phyloP scores from a whole-genome alignment of 2,329 filamentous ascomycete species.

The Colletotrichum phormii region DNA sequence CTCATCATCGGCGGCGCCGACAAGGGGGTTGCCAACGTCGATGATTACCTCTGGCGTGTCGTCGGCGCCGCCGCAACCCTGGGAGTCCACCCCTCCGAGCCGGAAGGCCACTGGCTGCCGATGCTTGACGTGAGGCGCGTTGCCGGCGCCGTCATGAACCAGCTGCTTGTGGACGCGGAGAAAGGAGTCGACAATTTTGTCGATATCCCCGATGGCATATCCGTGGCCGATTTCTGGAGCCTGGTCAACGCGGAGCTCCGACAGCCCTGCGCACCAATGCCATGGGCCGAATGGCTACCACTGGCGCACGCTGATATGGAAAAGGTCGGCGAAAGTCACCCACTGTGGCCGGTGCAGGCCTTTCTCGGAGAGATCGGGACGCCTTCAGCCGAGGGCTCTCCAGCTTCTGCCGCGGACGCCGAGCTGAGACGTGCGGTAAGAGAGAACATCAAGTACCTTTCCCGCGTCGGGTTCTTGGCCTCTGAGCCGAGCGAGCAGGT shows the following conservation, averaged over 20 bases:
- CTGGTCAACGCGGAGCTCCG: slow-evolving; percentile 36
- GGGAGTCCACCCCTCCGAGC: no score
- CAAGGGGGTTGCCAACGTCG: no score
- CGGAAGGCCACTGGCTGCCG: no score
- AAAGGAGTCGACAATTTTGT: slow-evolving; percentile 16
- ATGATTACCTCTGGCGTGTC: no score
- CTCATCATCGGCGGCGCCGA: no score
- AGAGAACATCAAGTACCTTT: slow-evolving; percentile 1
- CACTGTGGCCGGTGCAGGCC: slow-evolving; percentile 40
- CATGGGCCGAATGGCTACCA: slow-evolving; percentile 37
- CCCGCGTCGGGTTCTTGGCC: slow-evolving; percentile 1
- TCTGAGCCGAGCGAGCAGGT: background rate
- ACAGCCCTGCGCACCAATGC: slow-evolving; percentile 23
- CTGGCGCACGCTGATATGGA: slow-evolving; percentile 29
- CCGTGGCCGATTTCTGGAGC: slow-evolving; percentile 36
- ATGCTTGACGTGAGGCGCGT: no score
- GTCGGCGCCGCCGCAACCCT: no score
- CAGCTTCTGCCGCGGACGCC: background rate
- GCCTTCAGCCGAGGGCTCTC: background rate
- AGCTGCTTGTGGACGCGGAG: slow-evolving; percentile 7
- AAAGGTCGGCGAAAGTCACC: slow-evolving; percentile 34
- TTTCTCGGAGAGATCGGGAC: slow-evolving; percentile 37
- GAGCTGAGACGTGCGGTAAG: background rate
- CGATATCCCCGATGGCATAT: slow-evolving; percentile 25
- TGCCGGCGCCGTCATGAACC: no score